Evolutionary conservation across 495 filamentous ascomycete genomes (phyloP).

Genomic region (Talaromyces borbonicus): DNA sequence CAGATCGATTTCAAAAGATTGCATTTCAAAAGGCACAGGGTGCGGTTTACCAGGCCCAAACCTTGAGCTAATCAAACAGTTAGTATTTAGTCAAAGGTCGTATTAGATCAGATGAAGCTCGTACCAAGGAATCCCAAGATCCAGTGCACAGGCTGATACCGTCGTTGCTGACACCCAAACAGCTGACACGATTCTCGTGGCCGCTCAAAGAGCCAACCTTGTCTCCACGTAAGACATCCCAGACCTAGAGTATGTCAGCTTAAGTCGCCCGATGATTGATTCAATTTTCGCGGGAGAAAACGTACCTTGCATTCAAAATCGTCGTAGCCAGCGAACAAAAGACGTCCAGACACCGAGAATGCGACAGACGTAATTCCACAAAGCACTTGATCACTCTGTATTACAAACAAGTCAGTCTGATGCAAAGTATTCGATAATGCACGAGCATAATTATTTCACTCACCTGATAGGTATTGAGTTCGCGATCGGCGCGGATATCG

Average conservation of each 20-base stretch:
- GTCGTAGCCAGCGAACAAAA: constrained; percentile 96
- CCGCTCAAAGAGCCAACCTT: constrained; percentile 93
- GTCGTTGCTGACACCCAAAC: constrained; percentile 95
- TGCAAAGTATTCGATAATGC: neutral
- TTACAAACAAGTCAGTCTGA: constrained; percentile 5
- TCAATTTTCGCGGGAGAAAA: neutral
- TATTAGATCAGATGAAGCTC: constrained; percentile 16
- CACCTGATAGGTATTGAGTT: constrained; percentile 95
- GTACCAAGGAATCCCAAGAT: constrained; percentile 97
- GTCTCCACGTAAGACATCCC: constrained; percentile 94
- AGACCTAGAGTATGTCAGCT: constrained; percentile 52
- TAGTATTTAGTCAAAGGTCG: constrained; percentile 2
- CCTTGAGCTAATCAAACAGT: constrained; percentile 58
- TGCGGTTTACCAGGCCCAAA: constrained; percentile 63
- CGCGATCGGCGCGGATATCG: constrained; percentile 92
- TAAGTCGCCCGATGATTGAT: too few relatives aligned
- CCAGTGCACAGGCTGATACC: constrained; percentile 98
- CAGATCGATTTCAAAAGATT: neutral
- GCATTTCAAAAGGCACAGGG: neutral
- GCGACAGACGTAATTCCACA: constrained; percentile 98
- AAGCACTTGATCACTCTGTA: constrained; percentile 87
- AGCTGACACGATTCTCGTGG: constrained; percentile 98
- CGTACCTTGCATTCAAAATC: constrained; percentile 99
- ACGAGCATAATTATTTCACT: too few relatives aligned
- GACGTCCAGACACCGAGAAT: constrained; percentile 90